Conservation (phyloP, 2,329 filamentous ascomycete genomes). For the Exserohilum turcica region DNA sequence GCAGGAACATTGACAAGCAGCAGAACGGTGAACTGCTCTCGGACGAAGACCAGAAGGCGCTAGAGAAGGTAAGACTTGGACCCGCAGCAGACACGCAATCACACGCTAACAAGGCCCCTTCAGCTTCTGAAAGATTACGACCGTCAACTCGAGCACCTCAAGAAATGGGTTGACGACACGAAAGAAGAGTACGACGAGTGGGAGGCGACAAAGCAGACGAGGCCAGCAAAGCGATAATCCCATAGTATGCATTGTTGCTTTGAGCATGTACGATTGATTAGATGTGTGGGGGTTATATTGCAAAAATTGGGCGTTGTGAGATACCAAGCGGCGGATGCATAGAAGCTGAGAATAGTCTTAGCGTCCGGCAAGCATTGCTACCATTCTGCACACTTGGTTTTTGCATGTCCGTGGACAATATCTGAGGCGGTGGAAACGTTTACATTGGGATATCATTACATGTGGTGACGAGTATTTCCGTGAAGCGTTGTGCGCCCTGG, state of each 20-base stretch:
- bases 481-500: background rate
- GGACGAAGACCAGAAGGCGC: slow-evolving; percentile 71
- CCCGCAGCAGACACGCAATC: background rate
- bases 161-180: slow-evolving; percentile 66
- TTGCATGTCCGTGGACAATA: background rate
- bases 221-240: slow-evolving; percentile 31
- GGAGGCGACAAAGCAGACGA: slow-evolving; percentile 46
- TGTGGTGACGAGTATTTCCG: background rate
- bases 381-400: background rate
- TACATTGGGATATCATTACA: slow-evolving; percentile 1
- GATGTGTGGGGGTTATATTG: slow-evolving; percentile 20
- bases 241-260: background rate
- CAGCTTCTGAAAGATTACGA: slow-evolving; percentile 82
- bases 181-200: slow-evolving; percentile 65
- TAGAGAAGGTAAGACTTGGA: slow-evolving; percentile 68
- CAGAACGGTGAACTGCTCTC: slow-evolving; percentile 60
- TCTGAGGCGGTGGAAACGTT: background rate
- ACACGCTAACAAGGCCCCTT: slow-evolving; percentile 20
- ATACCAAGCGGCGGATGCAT: slow-evolving; percentile 20
- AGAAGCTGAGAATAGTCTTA: slow-evolving; percentile 2
- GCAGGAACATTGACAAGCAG: slow-evolving; percentile 53
- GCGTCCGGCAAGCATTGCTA: background rate
- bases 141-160: slow-evolving; percentile 75
- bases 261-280: slow-evolving; percentile 21
- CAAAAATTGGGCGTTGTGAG: slow-evolving; percentile 21